Base-by-base conservation (phyloP, 75 land plant species). In the Azolla pinnata region DNA sequence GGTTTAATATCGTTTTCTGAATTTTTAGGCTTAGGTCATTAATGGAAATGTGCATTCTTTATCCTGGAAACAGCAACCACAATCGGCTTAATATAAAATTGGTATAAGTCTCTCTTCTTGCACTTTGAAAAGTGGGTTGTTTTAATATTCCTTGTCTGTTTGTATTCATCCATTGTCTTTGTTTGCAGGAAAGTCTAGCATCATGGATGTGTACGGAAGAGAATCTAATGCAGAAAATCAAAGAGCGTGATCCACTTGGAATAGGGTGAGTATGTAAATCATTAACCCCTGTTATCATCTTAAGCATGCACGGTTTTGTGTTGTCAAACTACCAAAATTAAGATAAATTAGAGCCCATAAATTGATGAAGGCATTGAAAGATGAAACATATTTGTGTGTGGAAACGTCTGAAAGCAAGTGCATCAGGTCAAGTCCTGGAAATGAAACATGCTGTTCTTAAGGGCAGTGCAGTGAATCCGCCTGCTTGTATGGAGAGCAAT, bases 201-300 rank as follows among this genome's bases (percentile, higher is more conserved):
- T 78, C 87, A 29, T 88, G 89, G 98, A 78, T 84, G 59, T 93
- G 98, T 63, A 86, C 93, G 49, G 98, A 93, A 66, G 85, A 88
- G 62, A 79, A 71, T 31, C 79, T 93, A 34, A 69, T 88, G 44
- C 30, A 65, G 56, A 67, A 76, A 62, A 77, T 93, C 44, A 82
- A 83, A 76, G 66, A 62, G 33, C 67, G 83, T 65, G 98, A 93
- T 63, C 98, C 90, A 47, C 87, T 93, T 48, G 74, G 76, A 48
- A 31, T 85, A 5, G 98, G 98, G 95, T 88, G n/a, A 59, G 74
- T 3, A 8, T 59, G n/a, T n/a, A n/a, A n/a, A n/a, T n/a, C n/a
- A n/a, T n/a, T n/a, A n/a, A n/a, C n/a, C n/a, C n/a, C n/a, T n/a
- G n/a, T n/a, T n/a, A n/a, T n/a, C n/a, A n/a, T n/a, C n/a, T n/a